These are phyloP conservation scores for Geotrichum aggregatum DNA, from an alignment of 1,139 yeast genomes.

Conservation along the genomic window DNA sequence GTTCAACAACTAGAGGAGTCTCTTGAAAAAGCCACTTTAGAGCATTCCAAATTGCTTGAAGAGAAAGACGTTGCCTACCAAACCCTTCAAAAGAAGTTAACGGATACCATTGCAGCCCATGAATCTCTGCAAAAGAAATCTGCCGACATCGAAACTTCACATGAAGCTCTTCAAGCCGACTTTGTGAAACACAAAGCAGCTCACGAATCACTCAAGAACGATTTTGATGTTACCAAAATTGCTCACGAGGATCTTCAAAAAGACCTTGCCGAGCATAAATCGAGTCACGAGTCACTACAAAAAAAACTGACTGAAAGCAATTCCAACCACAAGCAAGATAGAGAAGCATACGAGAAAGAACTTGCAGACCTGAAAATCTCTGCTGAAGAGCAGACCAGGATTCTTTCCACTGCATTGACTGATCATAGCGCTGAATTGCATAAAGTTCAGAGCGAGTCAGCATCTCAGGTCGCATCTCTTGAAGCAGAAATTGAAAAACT, in stretches of 20 bases:
- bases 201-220: constrained; percentile 7
- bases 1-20: constrained; percentile 31
- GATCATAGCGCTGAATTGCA: constrained; percentile 5
- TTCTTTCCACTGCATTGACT: background rate
- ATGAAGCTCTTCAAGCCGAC: background rate
- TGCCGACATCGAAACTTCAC: background rate
- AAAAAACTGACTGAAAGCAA: background rate
- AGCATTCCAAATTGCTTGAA: constrained; percentile 16
- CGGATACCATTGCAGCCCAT: constrained; percentile 10
- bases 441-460: background rate
- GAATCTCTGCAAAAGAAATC: constrained; percentile 13
- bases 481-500: constrained; percentile 15
- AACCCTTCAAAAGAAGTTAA: background rate
- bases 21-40: constrained; percentile 28
- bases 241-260: constrained; percentile 8
- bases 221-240: constrained; percentile 1
- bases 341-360: background rate
- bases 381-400: background rate
- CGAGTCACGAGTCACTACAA: background rate
- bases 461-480: constrained; percentile 2
- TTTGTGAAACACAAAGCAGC: background rate
- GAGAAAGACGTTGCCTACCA: constrained; percentile 6
- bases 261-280: constrained; percentile 11
- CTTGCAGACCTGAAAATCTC: background rate
- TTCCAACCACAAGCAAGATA: background rate